Base-by-base conservation (phyloP, 805 yeast genomes). In the Metschnikowia shivogae region DNA sequence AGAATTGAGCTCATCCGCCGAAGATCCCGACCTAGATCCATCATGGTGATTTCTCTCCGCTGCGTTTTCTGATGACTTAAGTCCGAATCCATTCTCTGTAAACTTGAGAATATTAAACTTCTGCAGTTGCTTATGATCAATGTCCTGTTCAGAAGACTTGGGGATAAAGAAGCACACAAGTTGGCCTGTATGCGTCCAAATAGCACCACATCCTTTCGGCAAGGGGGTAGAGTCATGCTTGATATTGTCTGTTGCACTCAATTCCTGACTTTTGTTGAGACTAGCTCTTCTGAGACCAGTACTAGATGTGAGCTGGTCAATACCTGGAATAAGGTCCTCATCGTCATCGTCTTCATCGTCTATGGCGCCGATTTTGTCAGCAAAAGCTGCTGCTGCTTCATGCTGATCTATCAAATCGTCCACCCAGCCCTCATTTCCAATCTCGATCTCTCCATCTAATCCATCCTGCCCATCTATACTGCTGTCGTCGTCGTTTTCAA, bases 181-280 rank as follows among this genome's bases (percentile, higher is more conserved):
- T 47, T 80, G 80, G 0, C 97, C 97, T 3, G 79, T 76, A 10
- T 80, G 75, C 0, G 95, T 74, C 96, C 97, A 90, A 1, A 80
- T 70, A 0, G 96, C 97, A 8, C 97, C 97, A 68, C 96, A 90
- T 8, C 89, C 93, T 58, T 87, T 89, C 0, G 97, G 97, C 11
- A 90, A 76, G 0, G 97, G 97, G 0, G 96, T 87, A 34, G 88
- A 82, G 58, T 88, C 95, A 56, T 53, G 51, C 29, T 45, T 46
- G 14, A 51, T 43, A 26, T 42, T 43, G 28, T 30, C 40, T 5
- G 27, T 41, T 6, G 41, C 20, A 20, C 19, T 26, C 30, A 30
- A 34, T 4, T 27, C 34, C 22, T 36, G 45, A 19, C 19, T 27
- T 17, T 42, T 37, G n/a, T 29, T 34, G 13, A 30, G 14, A 20